phyloP scores from a whole-genome alignment of 2,329 filamentous ascomycete genomes.

The Periglandula ipomoeae region DNA sequence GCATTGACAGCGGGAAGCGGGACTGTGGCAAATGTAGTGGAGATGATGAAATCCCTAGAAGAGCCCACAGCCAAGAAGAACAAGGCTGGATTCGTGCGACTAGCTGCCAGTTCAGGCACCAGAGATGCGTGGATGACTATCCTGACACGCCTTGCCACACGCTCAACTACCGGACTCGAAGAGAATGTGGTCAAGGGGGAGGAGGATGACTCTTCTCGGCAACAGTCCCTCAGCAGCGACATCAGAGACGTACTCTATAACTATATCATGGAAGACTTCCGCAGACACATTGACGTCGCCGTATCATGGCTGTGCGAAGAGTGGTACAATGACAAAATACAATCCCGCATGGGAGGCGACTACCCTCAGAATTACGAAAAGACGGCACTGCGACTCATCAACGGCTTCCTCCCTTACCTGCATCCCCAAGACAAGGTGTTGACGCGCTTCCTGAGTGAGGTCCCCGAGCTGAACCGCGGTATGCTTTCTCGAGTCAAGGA shows the following conservation, averaged over 20 bases:
- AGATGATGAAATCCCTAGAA: constrained; percentile 65
- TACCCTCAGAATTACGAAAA: constrained; percentile 63
- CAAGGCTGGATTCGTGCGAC: constrained; percentile 68
- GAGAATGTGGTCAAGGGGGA: constrained; percentile 49
- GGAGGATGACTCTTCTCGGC: constrained; percentile 35
- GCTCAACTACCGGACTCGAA: constrained; percentile 64
- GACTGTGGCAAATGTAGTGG: constrained; percentile 68
- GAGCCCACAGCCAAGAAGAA: constrained; percentile 52
- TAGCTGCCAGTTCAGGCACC: constrained; percentile 78
- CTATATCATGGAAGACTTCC: constrained; percentile 88
- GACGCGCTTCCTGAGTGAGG: constrained; percentile 83
- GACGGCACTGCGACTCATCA: constrained; percentile 73
- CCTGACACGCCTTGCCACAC: constrained; percentile 74
- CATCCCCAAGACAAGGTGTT: constrained; percentile 84
- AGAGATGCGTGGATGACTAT: constrained; percentile 88
- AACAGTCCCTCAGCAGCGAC: constrained; percentile 48
- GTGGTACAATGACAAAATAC: constrained; percentile 80
- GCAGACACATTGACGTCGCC: constrained; percentile 77
- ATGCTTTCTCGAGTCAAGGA: constrained; percentile 66
- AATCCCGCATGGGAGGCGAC: constrained; percentile 31
- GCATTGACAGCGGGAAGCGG: constrained; percentile 65
- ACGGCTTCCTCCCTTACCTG: constrained; percentile 84
- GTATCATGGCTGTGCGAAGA: constrained; percentile 95
- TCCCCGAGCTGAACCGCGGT: constrained; percentile 65
- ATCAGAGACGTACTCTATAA: constrained; percentile 75